Evolutionary conservation across 1,284 basidiomycete genomes (phyloP).

Genomic region (Ustilago cynodontis): DNA sequence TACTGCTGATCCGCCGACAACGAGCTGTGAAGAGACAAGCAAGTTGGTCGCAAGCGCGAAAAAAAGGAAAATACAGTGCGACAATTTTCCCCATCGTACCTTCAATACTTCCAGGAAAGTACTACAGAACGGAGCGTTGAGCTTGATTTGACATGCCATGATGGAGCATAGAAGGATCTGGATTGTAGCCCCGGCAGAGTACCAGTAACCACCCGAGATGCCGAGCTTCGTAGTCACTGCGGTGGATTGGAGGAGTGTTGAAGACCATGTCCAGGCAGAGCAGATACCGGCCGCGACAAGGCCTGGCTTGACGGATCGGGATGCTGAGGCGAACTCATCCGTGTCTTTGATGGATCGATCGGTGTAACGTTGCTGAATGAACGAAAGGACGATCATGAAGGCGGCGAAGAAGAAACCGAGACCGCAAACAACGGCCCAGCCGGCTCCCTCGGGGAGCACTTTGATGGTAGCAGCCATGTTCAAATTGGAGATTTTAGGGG

Average conservation of each 20-base stretch:
- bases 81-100: conserved; percentile 79
- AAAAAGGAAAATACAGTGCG: conserved; percentile 82
- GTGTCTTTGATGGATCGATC: conserved; percentile 53
- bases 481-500: neutral
- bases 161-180: conserved; percentile 78
- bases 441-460: conserved; percentile 61
- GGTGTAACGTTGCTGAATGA: conserved; percentile 63
- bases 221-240: conserved; percentile 72
- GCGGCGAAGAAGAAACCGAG: conserved; percentile 62
- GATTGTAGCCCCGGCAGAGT: conserved; percentile 72
- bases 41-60: conserved; percentile 81
- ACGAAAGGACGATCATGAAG: conserved; percentile 63
- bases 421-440: conserved; percentile 67
- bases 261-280: conserved; percentile 70
- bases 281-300: conserved; percentile 91
- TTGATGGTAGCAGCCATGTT: conserved; percentile 38
- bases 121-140: conserved; percentile 75
- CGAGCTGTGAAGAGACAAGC: conserved; percentile 64
- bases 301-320: conserved; percentile 77
- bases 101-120: conserved; percentile 78
- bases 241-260: conserved; percentile 76
- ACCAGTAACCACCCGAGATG: conserved; percentile 49
- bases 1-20: conserved; percentile 64
- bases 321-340: conserved; percentile 66
- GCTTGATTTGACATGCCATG: conserved; percentile 74